Evolutionary conservation across 352 stramenopile species (phyloP), one percentile per base, ranked within the genome.

Genomic region (Phytophthora brassicae): DNA sequence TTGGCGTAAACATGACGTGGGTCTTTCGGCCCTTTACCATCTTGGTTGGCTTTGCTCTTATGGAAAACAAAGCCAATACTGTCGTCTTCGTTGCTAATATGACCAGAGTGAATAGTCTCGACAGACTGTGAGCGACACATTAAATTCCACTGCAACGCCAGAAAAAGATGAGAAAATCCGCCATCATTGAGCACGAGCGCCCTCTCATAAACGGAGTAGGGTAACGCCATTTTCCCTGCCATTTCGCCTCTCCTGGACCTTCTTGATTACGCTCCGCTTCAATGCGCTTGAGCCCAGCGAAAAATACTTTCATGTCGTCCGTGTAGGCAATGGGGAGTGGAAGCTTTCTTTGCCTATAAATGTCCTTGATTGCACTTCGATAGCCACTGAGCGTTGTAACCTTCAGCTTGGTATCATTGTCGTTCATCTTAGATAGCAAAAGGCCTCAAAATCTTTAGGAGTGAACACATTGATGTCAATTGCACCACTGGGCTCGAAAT

Each of bases 11-110:
- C 36, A 41, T 72, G 64, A 14, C 64, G 53, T 23, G 45, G 55
- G 31, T 53, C 42, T 26, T 33, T 42, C 4, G 12, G 39, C 6
- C 56, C 60, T 12, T 16, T 38, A 0, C 35, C 60, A 33, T 61
- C 52, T 52, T 72, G 60, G 17, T 65, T 68, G 1, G 49, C 58
- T 47, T 75, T 70, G n/a, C 56, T 68, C 36, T 70, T 74, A 48
- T 66, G 47, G 26, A 70, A 38, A 14, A 65, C 16, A 44, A 41
- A 39, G 0, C 66, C 53, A 23, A 71, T 45, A 14, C 54, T 70
- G 28, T 70, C 57, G 17, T 64, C 49, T 13, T 33, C 31, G 12
- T 50, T 28, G 6, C 29, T 1, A 42, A 2, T 0, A 66, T 35
- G 20, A 66, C 58, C 20, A 50, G 59, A n/a, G 33, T 68, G 14